phyloP scores from a whole-genome alignment of 306 rosid species.

The Vachellia pachyceras region DNA sequence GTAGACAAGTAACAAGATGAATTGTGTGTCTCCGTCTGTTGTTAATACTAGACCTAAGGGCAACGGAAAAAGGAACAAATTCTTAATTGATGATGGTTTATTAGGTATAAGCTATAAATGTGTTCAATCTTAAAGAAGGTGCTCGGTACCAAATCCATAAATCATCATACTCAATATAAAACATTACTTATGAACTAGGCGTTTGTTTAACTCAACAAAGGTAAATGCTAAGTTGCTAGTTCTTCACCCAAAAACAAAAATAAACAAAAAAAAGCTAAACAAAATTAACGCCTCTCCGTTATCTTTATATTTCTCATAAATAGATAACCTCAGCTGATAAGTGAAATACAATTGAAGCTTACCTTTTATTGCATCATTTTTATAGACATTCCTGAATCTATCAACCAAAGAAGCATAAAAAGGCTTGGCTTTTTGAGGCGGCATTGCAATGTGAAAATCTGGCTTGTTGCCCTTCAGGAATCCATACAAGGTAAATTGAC shows the following conservation, averaged over 20 bases:
- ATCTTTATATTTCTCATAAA: background rate
- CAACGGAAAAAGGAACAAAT: background rate
- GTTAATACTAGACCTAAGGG: slow-evolving; percentile 4
- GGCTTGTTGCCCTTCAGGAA: slow-evolving; percentile 91
- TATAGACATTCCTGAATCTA: slow-evolving; percentile 66
- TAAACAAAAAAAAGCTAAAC: background rate
- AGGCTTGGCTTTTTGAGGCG: slow-evolving; percentile 78
- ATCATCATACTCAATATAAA: background rate
- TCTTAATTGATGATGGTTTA: slow-evolving; percentile 3
- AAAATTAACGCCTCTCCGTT: background rate
- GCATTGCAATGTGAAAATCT: slow-evolving; percentile 94
- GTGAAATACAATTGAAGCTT: slow-evolving; percentile 8
- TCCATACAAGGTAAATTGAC: slow-evolving; percentile 94
- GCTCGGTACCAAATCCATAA: slow-evolving; percentile 22
- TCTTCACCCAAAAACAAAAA: background rate
- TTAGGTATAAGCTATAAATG: background rate
- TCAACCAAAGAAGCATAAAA: slow-evolving; percentile 83
- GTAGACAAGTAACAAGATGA: slow-evolving; percentile 18
- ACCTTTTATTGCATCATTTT: slow-evolving; percentile 76
- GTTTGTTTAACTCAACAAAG: background rate
- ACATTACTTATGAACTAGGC: background rate
- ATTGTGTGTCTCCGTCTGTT: slow-evolving; percentile 3
- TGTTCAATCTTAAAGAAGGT: slow-evolving; percentile 4
- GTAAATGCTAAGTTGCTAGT: background rate
- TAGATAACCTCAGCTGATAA: background rate